Conservation (phyloP, 1,139 yeast genomes). For the Yamadazyma sp. region DNA sequence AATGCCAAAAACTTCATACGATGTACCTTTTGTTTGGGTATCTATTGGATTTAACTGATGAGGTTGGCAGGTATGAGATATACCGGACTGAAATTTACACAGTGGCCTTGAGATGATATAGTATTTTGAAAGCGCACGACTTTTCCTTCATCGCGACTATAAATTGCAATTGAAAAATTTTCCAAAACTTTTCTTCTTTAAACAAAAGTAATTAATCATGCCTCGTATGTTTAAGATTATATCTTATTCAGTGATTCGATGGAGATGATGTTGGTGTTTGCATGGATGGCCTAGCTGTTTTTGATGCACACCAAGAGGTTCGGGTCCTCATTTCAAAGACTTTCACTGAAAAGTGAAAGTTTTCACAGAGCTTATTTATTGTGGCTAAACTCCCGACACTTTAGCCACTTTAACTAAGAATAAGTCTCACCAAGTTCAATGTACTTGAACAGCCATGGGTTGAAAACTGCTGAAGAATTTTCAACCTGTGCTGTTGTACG, state of each 20-base stretch:
- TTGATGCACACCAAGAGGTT: constrained; percentile 43
- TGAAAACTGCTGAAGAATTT: background rate
- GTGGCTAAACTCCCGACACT: constrained; percentile 88
- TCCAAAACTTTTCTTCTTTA: constrained; percentile 15
- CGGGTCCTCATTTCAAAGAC: constrained; percentile 62
- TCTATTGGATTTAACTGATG: background rate
- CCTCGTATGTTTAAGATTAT: constrained; percentile 50
- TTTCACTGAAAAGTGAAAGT: constrained; percentile 1
- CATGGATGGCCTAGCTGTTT: background rate
- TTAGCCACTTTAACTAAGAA: constrained; percentile 49
- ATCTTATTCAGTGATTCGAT: constrained; percentile 2
- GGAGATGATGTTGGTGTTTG: constrained; percentile 1
- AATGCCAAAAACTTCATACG: constrained; percentile 87
- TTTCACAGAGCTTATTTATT: constrained; percentile 33
- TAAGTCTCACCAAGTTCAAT: constrained; percentile 10
- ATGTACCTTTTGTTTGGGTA: background rate
- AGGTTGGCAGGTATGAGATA: background rate
- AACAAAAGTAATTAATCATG: constrained; percentile 33
- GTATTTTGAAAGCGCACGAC: constrained; percentile 3
- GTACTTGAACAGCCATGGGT: background rate
- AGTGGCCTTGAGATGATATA: background rate
- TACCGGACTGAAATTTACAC: background rate
- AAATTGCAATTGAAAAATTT: constrained; percentile 13
- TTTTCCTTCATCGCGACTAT: background rate
- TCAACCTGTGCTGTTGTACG: background rate